Conservation (phyloP, 2,329 filamentous ascomycete species). For the Huntiella savannae region DNA sequence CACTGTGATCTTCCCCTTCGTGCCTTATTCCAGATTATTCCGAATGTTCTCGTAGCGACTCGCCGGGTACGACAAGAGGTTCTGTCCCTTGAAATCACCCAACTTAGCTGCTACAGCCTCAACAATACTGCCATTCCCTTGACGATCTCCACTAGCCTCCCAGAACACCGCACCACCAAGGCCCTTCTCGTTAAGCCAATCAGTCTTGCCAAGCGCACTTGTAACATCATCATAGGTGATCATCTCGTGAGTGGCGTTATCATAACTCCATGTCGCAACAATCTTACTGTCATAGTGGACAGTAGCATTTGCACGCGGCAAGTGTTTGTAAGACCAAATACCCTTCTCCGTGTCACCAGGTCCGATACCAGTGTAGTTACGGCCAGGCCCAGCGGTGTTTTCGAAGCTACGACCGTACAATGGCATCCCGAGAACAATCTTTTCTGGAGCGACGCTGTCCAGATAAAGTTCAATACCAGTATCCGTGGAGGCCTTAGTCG, state of each 20-base stretch:
- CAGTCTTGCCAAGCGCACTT: constrained; percentile 40
- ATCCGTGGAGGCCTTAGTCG: constrained; percentile 52
- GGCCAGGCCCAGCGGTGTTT: constrained; percentile 41
- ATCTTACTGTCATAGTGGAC: constrained; percentile 37
- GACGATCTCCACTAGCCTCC: constrained; percentile 54
- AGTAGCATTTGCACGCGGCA: constrained; percentile 42
- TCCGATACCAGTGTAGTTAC: constrained; percentile 43
- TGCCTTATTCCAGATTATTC: constrained; percentile 16
- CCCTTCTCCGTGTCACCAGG: constrained; percentile 51
- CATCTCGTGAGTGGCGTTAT: constrained; percentile 37
- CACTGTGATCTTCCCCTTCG: too few relatives aligned
- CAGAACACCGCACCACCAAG: constrained; percentile 71
- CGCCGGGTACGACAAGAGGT: constrained; percentile 34
- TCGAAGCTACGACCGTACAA: constrained; percentile 57
- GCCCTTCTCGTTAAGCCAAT: constrained; percentile 38
- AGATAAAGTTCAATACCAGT: constrained; percentile 43
- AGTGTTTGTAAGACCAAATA: constrained; percentile 63
- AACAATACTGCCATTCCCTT: constrained; percentile 37
- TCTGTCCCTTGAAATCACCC: constrained; percentile 30
- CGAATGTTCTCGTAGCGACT: constrained; percentile 41
- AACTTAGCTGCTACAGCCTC: constrained; percentile 27
- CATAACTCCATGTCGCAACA: constrained; percentile 53
- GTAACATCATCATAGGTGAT: constrained; percentile 49
- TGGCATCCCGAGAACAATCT: constrained; percentile 63
- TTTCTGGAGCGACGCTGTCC: constrained; percentile 34